These are phyloP conservation scores for Starmerella potacharoeniae DNA, from an alignment of 805 yeast genomes.

Conservation along the genomic window DNA sequence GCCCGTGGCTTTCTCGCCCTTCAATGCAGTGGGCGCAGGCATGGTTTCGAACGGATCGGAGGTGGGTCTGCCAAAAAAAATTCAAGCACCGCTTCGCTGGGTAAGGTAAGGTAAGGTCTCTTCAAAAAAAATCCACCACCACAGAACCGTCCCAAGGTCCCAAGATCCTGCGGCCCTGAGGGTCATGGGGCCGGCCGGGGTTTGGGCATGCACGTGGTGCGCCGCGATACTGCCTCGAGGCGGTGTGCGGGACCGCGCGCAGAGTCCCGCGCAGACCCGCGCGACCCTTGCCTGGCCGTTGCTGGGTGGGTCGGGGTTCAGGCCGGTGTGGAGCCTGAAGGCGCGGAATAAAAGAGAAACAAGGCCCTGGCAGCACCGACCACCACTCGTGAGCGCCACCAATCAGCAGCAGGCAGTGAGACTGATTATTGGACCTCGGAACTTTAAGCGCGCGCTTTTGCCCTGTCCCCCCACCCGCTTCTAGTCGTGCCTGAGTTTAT, in stretches of 20 bases:
- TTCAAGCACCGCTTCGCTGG: not conserved
- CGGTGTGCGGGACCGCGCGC: too few species aligned
- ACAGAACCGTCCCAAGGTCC: too few species aligned
- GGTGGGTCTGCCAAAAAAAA: not conserved
- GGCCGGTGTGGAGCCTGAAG: not conserved
- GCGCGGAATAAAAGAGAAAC: not conserved
- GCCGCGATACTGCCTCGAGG: too few species aligned
- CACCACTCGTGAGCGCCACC: not conserved
- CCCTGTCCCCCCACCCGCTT: too few species aligned
- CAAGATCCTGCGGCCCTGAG: too few species aligned
- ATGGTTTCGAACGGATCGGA: conserved; percentile 10
- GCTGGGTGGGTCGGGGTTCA: too few species aligned
- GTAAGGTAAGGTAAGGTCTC: not conserved
- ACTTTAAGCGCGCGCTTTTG: not conserved
- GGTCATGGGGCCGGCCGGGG: too few species aligned
- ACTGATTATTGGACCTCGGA: not conserved
- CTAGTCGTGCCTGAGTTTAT: not conserved
- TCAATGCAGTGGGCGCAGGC: conserved; percentile 32
- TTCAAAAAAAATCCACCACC: not conserved
- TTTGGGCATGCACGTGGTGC: too few species aligned
- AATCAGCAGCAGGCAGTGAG: not conserved
- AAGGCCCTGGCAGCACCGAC: not conserved
- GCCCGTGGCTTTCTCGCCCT: conserved; percentile 25
- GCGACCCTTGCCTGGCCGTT: too few species aligned
- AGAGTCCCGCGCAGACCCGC: too few species aligned